Evolutionary conservation across 106 monocot genomes (phyloP).

Genomic region (Xerophyta viscosa): DNA sequence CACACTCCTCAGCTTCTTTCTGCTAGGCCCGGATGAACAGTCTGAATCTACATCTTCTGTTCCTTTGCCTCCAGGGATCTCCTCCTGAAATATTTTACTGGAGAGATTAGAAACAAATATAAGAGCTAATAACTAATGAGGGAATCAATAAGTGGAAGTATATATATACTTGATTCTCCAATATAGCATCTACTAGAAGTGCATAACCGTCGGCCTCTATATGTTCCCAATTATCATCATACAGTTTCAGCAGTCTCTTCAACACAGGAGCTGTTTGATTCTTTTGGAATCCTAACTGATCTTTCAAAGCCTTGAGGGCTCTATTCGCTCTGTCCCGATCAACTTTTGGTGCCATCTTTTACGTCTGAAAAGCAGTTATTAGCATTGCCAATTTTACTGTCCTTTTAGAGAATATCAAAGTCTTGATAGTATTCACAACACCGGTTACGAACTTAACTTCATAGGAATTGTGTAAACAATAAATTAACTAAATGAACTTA

Average conservation of each 20-base stretch:
- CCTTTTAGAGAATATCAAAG: too few species aligned
- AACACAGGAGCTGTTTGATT: constrained; percentile 26
- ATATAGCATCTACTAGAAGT: constrained; percentile 48
- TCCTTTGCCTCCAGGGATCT: background rate
- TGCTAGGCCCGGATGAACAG: constrained; percentile 5
- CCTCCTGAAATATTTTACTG: constrained; percentile 7
- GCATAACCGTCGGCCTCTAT: constrained; percentile 66
- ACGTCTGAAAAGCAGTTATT: too few species aligned
- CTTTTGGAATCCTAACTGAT: constrained; percentile 26
- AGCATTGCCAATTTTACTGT: too few species aligned
- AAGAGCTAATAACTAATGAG: background rate
- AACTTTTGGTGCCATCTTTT: background rate
- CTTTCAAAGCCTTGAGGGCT: constrained; percentile 26
- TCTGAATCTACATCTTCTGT: constrained; percentile 2
- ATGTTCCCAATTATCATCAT: constrained; percentile 50
- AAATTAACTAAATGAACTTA: too few species aligned
- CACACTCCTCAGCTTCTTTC: constrained; percentile 21
- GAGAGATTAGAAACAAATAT: background rate
- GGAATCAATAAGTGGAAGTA: too few species aligned
- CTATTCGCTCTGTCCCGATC: constrained; percentile 8
- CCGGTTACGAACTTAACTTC: too few species aligned
- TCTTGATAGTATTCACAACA: too few species aligned
- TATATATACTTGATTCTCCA: constrained; percentile 21
- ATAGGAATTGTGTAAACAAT: too few species aligned
- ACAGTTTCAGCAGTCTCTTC: constrained; percentile 33